These are phyloP conservation scores for Volutella citrinella DNA, from an alignment of 2,329 filamentous ascomycete species.

Conservation along the genomic window DNA sequence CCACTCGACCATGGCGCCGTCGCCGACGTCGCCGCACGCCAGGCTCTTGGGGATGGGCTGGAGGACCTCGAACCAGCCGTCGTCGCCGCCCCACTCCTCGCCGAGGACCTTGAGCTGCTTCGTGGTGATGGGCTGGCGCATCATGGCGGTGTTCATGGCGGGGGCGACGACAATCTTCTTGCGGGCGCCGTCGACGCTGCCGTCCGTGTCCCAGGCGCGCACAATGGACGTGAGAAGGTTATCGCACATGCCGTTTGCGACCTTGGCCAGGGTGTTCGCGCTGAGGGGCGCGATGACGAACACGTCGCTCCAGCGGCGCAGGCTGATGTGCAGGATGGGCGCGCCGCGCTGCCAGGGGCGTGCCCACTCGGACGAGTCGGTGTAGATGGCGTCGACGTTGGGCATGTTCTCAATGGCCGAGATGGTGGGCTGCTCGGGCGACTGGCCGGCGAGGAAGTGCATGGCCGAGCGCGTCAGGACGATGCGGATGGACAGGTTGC, in stretches of 20 bases:
- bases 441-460: constrained; percentile 75
- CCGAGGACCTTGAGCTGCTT: constrained; percentile 68
- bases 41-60: constrained; percentile 71
- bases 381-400: constrained; percentile 78
- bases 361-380: constrained; percentile 83
- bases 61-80: constrained; percentile 62
- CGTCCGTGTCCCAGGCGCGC: constrained; percentile 83
- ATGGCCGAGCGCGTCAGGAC: constrained; percentile 72
- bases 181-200: constrained; percentile 53
- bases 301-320: constrained; percentile 74
- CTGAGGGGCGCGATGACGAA: constrained; percentile 77
- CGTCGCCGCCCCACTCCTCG: constrained; percentile 66
- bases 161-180: constrained; percentile 74
- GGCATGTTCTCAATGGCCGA: constrained; percentile 55
- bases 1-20: constrained; percentile 83
- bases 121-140: constrained; percentile 76
- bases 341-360: constrained; percentile 73
- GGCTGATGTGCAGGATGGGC: constrained; percentile 86
- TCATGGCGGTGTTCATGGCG: constrained; percentile 91
- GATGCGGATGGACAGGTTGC: constrained; percentile 74
- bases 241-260: constrained; percentile 74
- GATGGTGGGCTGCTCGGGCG: constrained; percentile 71
- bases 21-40: constrained; percentile 81
- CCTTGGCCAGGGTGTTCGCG: constrained; percentile 84
- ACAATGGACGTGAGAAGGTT: constrained; percentile 72